Conservation (phyloP, 768 basidiomycete genomes). For the Strobilomyces confusus region DNA sequence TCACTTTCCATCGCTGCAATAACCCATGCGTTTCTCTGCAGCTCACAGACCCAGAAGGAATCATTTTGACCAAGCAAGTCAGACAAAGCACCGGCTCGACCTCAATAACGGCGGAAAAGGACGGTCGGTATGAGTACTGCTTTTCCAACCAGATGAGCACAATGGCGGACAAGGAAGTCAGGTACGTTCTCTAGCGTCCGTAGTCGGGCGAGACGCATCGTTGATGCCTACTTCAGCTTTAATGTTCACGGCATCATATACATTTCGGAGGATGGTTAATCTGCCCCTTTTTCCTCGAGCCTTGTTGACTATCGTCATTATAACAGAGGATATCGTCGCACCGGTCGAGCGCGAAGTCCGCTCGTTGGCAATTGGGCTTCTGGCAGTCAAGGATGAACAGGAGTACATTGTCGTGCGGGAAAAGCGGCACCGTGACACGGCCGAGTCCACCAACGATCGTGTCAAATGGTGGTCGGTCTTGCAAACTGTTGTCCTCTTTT, state of each 20-base stretch:
- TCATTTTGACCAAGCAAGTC: slow-evolving; percentile 71
- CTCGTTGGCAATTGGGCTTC: slow-evolving; percentile 70
- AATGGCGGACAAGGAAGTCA: slow-evolving; percentile 92
- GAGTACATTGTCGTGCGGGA: slow-evolving; percentile 98
- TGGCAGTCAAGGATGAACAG: slow-evolving; percentile 95
- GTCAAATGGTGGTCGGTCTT: slow-evolving; percentile 99
- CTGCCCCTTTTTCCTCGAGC: not conserved
- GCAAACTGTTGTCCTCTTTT: slow-evolving; percentile 82
- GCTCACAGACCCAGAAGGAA: slow-evolving; percentile 75
- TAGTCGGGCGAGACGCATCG: not conserved
- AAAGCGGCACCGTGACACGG: slow-evolving; percentile 88
- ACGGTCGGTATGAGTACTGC: slow-evolving; percentile 92
- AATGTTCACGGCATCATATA: slow-evolving; percentile 98
- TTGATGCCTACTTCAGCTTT: slow-evolving; percentile 52
- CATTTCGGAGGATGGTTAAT: slow-evolving; percentile 80
- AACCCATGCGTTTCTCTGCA: slow-evolving; percentile 32
- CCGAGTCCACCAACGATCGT: slow-evolving; percentile 87
- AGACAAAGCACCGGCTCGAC: slow-evolving; percentile 87
- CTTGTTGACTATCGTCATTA: not conserved
- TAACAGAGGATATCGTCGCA: slow-evolving; percentile 69
- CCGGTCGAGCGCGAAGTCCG: slow-evolving; percentile 97
- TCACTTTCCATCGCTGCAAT: not conserved
- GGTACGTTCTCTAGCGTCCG: slow-evolving; percentile 39
- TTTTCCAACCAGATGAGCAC: slow-evolving; percentile 99
- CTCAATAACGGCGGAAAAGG: slow-evolving; percentile 80